Base-by-base conservation (phyloP, 257 asterid species). In the Nicotiana undulata region DNA sequence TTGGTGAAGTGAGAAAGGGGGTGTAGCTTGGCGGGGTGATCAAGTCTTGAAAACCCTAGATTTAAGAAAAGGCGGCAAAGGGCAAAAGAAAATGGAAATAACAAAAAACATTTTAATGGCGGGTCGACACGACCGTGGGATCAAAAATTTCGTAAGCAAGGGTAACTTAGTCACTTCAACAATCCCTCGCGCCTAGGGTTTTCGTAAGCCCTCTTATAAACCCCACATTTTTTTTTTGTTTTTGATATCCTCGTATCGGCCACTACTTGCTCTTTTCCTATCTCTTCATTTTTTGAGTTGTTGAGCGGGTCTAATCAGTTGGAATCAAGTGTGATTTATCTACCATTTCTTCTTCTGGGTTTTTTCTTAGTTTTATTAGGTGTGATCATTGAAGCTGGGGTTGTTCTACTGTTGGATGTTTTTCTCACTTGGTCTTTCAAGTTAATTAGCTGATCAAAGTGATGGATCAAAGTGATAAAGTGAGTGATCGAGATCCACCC, bases 391-490 rank as follows among this genome's bases (percentile, higher is more conserved):
- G 65, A 4, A 6, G 51, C n/a, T 56, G 0, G 24, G 17, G 37
- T 5, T 60, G 66, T 52, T 63, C 31, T n/a, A n/a, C n/a, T 63
- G 8, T 20, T 53, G 9, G 65, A 15, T 18, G 77, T 52, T 51
- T 0, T 2, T 46, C 9, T 46, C 31, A 84, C 3, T 85, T 61
- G 76, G 4, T 66, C 76, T 72, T 52, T 85, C 83, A 83, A 84
- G 9, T 80, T 75, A 31, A 8, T 22, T 18, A 15, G 32, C 2
- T 56, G 79, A 11, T 26, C 16, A 5, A 24, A 80, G 86, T 82
- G 94, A 90, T 86, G 94, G 97, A 95, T 93, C 96, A 89, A 87
- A 88, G 92, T 65, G 97, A 95, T 86, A 91, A 92, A 81, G 98
- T 93, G 83, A 92, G 97, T 82, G 92, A 90, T 93, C 91, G 68